A percentile compares a stretch with the other conserved stretches of the same genome.
These are phyloP conservation scores for Colletotrichum camelliae DNA, from an alignment of 2,329 filamentous ascomycete species.

Conservation along the genomic window DNA sequence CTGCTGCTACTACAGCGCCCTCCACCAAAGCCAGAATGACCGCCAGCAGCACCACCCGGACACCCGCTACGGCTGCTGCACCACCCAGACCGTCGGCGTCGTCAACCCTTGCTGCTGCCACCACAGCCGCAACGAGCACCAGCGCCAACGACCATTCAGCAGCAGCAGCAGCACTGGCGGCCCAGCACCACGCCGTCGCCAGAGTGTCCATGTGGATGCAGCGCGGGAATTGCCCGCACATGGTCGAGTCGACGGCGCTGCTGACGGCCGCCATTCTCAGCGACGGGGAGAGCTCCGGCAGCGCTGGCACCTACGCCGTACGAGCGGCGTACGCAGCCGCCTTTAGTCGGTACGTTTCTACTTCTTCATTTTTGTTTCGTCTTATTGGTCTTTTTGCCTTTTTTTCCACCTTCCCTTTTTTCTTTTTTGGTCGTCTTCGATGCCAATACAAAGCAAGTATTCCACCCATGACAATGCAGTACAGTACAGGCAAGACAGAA, in stretches of 20 bases:
- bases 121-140: background rate
- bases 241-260: slow-evolving; percentile 80
- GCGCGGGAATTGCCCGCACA: slow-evolving; percentile 76
- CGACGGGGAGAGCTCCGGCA: slow-evolving; percentile 53
- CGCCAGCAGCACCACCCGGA: background rate
- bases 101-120: background rate
- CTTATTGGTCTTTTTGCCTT: background rate
- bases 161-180: slow-evolving; percentile 27
- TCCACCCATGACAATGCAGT: background rate
- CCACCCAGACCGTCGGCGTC: slow-evolving; percentile 10
- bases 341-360: slow-evolving; percentile 68
- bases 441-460: background rate
- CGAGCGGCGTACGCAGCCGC: slow-evolving; percentile 76
- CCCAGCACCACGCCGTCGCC: slow-evolving; percentile 56
- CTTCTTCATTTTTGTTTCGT: background rate
- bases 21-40: background rate
- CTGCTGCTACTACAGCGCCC: background rate
- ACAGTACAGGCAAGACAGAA: background rate
- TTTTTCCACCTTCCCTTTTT: background rate
- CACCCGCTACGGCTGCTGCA: slow-evolving; percentile 10
- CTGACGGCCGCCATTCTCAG: slow-evolving; percentile 72
- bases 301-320: slow-evolving; percentile 61
- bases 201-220: slow-evolving; percentile 73
- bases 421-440: background rate
- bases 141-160: background rate